phyloP scores from a whole-genome alignment of 2,329 filamentous ascomycete species.

The Neopestalotiopsis sp. region DNA sequence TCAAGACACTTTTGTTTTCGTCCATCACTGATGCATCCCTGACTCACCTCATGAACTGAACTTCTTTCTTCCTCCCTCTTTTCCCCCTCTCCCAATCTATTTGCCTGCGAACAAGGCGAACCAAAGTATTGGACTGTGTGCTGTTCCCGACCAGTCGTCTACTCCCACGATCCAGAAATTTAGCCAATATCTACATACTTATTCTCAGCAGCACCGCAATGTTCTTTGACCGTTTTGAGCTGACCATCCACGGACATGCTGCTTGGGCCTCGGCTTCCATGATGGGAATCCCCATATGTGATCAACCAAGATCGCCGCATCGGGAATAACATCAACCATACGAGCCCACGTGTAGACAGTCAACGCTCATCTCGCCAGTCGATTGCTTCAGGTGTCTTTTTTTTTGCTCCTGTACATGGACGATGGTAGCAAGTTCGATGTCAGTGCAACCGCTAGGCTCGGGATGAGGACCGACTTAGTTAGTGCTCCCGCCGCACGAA shows the following conservation, averaged over 20 bases:
- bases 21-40: not conserved
- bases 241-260: not conserved
- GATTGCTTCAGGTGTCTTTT: no score
- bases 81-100: not conserved
- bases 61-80: not conserved
- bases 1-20: not conserved
- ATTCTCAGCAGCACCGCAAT: not conserved
- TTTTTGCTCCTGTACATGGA: no score
- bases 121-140: no score
- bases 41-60: not conserved
- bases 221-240: no score
- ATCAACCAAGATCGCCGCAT: not conserved
- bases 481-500: not conserved
- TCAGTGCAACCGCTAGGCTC: not conserved
- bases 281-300: not conserved
- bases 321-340: not conserved
- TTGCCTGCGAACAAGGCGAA: no score
- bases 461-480: not conserved
- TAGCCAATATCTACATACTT: not conserved
- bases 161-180: not conserved
- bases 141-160: no score
- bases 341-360: no score
- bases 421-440: no score
- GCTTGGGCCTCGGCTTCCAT: not conserved
- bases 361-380: no score